Base-by-base conservation (phyloP, 345 rosid species). In the Eucalyptus regnans region DNA sequence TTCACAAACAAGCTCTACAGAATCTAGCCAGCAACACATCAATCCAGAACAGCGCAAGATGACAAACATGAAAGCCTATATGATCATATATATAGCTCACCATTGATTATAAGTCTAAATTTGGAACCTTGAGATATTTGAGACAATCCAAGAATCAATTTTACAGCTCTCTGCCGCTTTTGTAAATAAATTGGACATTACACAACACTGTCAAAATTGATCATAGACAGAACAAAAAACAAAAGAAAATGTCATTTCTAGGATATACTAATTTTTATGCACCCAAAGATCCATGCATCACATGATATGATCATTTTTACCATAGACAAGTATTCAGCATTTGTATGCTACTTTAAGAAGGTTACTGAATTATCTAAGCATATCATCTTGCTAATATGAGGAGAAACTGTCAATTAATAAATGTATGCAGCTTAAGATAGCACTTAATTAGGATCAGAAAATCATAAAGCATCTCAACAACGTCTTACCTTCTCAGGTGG, bases 401-500 rank as follows among this genome's bases (percentile, higher is more conserved):
- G 25, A 37, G 46, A 37, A 33, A 71, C 46, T 71, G 81, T 37
- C 46, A 37, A 37, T 71, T 71, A 71, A 71, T 17, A 71, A 13
- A 37, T 18, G 14, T 37, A 71, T 17, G 46, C 81, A 71, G 81
- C 25, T 37, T 71, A 71, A 37, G 46, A 64, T 71, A 37, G 81
- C 81, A 71, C 81, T 33, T 71, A 71, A 37, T 18, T 71, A 71
- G 14, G 25, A 37, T 41, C 44, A 71, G 46, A 18, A 37, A 71
- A 13, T 71, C 46, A 71, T 41, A 71, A 37, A 71, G 25, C 81
- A 71, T 71, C 46, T 71, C 46, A 71, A 71, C 46, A 22, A 37
- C 18, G 46, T 37, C 81, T 85, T 51, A 97, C 99, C 99, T 97
- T 98, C 93, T 98, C 99, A 18, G 99, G 97, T 48, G 99, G 99